phyloP scores from a whole-genome alignment of 805 yeast species.

The Candida andamanensis region DNA sequence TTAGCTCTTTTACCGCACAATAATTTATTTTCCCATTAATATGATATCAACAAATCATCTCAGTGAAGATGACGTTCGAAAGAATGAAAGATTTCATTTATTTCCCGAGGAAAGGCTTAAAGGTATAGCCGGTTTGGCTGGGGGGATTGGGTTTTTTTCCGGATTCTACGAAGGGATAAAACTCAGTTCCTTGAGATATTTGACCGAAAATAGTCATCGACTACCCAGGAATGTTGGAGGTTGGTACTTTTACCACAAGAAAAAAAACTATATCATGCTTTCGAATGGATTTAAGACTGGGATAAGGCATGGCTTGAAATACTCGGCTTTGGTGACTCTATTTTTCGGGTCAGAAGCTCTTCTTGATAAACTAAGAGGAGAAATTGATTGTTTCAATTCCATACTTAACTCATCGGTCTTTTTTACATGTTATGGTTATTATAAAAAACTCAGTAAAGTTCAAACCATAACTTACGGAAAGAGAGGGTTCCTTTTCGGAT shows the following conservation, averaged over 20 bases:
- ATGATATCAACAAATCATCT: too few relatives aligned
- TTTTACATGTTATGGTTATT: constrained; percentile 49
- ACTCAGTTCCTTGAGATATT: constrained; percentile 50
- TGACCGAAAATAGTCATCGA: constrained; percentile 80
- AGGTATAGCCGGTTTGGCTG: constrained; percentile 31
- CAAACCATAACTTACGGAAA: constrained; percentile 41
- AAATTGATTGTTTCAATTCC: constrained; percentile 60
- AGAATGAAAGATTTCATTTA: constrained; percentile 45
- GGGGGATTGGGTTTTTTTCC: constrained; percentile 41
- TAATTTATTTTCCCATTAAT: too few relatives aligned
- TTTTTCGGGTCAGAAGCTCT: constrained; percentile 60
- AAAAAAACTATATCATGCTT: constrained; percentile 71
- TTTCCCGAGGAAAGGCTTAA: constrained; percentile 43
- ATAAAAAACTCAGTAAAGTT: constrained; percentile 35
- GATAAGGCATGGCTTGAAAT: constrained; percentile 28
- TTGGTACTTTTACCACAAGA: constrained; percentile 84
- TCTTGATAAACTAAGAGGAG: constrained; percentile 48
- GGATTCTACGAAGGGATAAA: constrained; percentile 62
- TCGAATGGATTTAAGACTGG: constrained; percentile 50
- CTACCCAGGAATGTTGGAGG: constrained; percentile 74
- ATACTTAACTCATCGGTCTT: constrained; percentile 48
- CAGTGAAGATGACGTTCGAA: constrained; percentile 1
- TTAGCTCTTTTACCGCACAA: too few relatives aligned
- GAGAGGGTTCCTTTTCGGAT: constrained; percentile 56
- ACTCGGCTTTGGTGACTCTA: constrained; percentile 40